Evolutionary conservation across 495 filamentous ascomycete genomes (phyloP), one percentile per base, ranked within the genome.

Genomic region (Oleoguttula mirabilis): DNA sequence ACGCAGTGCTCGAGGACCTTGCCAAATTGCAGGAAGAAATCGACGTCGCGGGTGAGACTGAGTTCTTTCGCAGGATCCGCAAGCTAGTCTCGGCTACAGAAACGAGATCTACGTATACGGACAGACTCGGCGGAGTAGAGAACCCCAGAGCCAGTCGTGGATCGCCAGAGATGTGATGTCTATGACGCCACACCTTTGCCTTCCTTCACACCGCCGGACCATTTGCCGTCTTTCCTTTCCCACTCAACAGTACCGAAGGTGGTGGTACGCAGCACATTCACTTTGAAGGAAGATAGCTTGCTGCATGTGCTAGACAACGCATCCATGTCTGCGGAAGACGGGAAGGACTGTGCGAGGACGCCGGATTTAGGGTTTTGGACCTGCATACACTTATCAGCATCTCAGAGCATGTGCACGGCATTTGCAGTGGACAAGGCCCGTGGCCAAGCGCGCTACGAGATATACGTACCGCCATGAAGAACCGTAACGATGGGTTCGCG

Each of bases 401-500:
- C 12, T 16, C 3, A 8, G 19, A 34, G 3, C 17, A 4, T 32
- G n/a, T n/a, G n/a, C n/a, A n/a, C n/a, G n/a, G n/a, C n/a, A n/a
- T n/a, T n/a, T n/a, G n/a, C n/a, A n/a, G n/a, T n/a, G n/a, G n/a
- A n/a, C n/a, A n/a, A n/a, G n/a, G n/a, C n/a, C n/a, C n/a, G n/a
- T n/a, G n/a, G n/a, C n/a, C n/a, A n/a, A n/a, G n/a, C n/a, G n/a
- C n/a, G n/a, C n/a, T n/a, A n/a, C n/a, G 19, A 15, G 16, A 10
- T 39, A 21, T 16, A 50, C 51, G 17, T 43, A 55, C 52, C 17
- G 47, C 50, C 45, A 55, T 47, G 31, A 39, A 50, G 36, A 55
- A 55, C 32, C 53, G 35, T 31, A 55, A 40, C 11, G 45, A 43
- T 21, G 52, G 52, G 28, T 45, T 51, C 4, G 35, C 53, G n/a